Percentiles rank a stretch among this genome's conserved stretches.
Evolutionary conservation across 345 rosid species (phyloP).

Genomic region (Passiflora organensis): DNA sequence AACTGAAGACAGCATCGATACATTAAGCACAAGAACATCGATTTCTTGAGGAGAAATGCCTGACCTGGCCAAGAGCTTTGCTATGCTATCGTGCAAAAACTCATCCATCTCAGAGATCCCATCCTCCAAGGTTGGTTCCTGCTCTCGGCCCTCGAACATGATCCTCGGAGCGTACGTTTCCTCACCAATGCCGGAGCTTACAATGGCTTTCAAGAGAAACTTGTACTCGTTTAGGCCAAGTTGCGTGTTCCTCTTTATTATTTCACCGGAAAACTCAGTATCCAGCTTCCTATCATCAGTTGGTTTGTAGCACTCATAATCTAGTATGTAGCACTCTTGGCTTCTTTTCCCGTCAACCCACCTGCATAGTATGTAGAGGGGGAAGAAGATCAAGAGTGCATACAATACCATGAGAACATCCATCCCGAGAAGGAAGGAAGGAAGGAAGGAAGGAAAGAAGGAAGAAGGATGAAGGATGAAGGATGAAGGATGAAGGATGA

Average conservation of each 20-base stretch:
- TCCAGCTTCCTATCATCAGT: conserved; percentile 33
- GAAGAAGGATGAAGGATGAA: neutral
- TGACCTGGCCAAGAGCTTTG: conserved; percentile 50
- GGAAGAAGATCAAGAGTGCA: conserved; percentile 22
- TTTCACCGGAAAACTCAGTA: conserved; percentile 32
- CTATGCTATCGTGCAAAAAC: conserved; percentile 57
- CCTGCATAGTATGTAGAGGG: conserved; percentile 20
- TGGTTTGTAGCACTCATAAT: conserved; percentile 42
- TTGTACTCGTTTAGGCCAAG: conserved; percentile 44
- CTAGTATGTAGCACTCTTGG: conserved; percentile 38
- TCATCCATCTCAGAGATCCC: conserved; percentile 81
- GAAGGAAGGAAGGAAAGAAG: neutral
- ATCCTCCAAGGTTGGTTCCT: conserved; percentile 52
- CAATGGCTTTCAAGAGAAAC: conserved; percentile 45
- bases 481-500: no score
- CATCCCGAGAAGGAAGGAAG: conserved; percentile 13
- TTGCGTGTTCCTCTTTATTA: conserved; percentile 33
- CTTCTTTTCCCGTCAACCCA: conserved; percentile 21
- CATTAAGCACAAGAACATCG: conserved; percentile 71
- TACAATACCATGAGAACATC: conserved; percentile 22
- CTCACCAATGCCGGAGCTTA: conserved; percentile 47
- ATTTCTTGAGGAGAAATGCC: conserved; percentile 60
- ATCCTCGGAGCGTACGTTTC: conserved; percentile 38
- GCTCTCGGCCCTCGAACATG: conserved; percentile 38
- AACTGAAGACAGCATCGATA: conserved; percentile 56